Base-by-base conservation (phyloP, 768 basidiomycete genomes). In the Galerina sulciceps region DNA sequence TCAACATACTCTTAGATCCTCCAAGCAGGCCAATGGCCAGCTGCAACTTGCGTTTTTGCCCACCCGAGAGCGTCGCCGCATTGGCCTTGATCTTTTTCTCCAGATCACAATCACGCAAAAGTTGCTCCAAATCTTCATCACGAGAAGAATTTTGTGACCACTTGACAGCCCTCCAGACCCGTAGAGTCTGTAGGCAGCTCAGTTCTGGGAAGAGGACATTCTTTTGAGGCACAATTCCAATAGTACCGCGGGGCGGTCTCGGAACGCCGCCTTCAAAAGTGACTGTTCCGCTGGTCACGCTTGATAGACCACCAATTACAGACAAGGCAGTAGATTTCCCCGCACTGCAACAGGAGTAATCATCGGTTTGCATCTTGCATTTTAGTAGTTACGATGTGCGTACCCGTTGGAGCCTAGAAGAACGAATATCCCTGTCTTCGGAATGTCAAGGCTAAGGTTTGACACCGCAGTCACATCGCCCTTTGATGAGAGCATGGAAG, bases 221-320 rank as follows among this genome's bases (percentile, higher is more conserved):
- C 75, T 90, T 91, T 74, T 93, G 91, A 0, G 90, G 89, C 0
- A 91, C 90, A 57, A 93, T 87, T 1, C 91, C 91, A 15, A 93
- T 69, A 0, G 82, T 83, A 6, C 90, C 89, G 0, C 84, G 85
- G 4, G 86, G 76, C 6, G 88, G 86, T 26, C 75, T 76, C 40
- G 79, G 66, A 15, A 74, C 69, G 0, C 85, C 85, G 36, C 85
- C 85, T 64, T 83, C 83, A 50, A 81, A 83, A 0, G 77, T 73
- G 15, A 93, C 76, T 2, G 77, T 75, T 34, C 91, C 91, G 22
- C 78, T 73, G 4, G 83, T 86, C 17, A 79, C 81, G 6, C 83
- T 83, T 9, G 85, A 71, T 10, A 93, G 76, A 2, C 86, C 84
- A 3, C 81, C 89, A 10, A 93, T 73, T 51, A 91, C 81, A 2